Evolutionary conservation across 139 green algal genomes (phyloP), one percentile per base, ranked within the genome.

Genomic region (Ettlia oleoabundans): DNA sequence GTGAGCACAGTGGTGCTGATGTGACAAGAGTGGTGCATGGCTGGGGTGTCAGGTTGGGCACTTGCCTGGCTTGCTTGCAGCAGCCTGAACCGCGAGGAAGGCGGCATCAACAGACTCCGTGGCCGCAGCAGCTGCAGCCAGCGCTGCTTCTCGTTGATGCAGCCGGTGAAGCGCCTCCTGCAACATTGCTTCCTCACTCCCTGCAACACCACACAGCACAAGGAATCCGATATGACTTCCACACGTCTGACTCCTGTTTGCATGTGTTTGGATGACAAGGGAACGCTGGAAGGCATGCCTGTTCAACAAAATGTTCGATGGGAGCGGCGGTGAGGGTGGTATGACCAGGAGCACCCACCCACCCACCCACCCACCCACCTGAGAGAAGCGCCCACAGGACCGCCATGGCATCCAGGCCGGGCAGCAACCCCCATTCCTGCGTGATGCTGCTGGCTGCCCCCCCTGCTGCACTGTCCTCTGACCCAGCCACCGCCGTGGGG

Each of bases 161-260:
- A 92, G 62, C 30, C 73, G 63, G 2, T 71, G 80, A 87, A 92
- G 76, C 53, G 81, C 79, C 64, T 78, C n/a, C 38, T 78, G 52
- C 58, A 83, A 33, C 53, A 86, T 51, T 32, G 26, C 40, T 32
- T 86, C 47, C 58, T 64, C 51, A 18, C 40, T 71, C 33, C 82
- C 63, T 82, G 76, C 76, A 65, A 18, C n/a, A n/a, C n/a, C n/a
- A n/a, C n/a, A n/a, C n/a, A 3, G 4, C 51, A 76, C n/a, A 13
- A 37, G 24, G 7, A 8, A 30, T 67, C 61, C n/a, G 18, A 37
- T 32, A 13, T 33, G 61, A 33, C 61, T 67, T n/a, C n/a, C n/a
- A n/a, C n/a, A n/a, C n/a, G n/a, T n/a, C n/a, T n/a, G n/a, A n/a
- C n/a, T 18, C 28, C n/a, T 30, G 13, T 18, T 9, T 67, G 61